Evolutionary conservation across 441 rosid genomes (phyloP), one percentile per base, ranked within the genome.

Genomic region (Breynia disticha): DNA sequence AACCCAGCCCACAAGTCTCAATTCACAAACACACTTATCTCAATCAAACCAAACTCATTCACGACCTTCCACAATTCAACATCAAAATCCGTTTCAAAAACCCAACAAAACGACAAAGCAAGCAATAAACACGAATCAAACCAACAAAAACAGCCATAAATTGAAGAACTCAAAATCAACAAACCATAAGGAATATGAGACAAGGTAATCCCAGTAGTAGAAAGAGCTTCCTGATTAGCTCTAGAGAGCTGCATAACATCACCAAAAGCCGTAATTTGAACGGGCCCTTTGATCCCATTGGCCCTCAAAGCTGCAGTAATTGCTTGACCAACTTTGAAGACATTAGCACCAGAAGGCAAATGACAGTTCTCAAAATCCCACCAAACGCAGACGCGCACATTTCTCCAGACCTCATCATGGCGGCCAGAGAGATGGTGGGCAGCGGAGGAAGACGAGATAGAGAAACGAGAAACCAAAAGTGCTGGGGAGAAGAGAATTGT

Each of bases 351-450:
- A 2, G 64, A 61, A 16, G 95, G 95, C 37, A 79, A 19, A 57
- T 53, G 12, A 60, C 97, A 89, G 59, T 84, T 89, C 87, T 89
- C 97, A 62, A 93, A 86, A 72, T 89, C 96, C 96, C 96, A 93
- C 97, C 99, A 89, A n/a, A 93, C 99, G 4, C 75, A 72, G 28
- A 93, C 90, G 71, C 74, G 70, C 32, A 93, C 79, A 22, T 55
- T 64, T 22, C 80, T 70, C 1, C 83, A 75, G 41, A 66, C 80
- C 37, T 81, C 86, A 4, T 82, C 84, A 8, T 43, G 60, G 13
- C 59, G 58, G 46, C 68, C 50, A 11, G 57, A 48, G 24, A 42
- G 62, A 14, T 63, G 62, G 18, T 52, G 55, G 42, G 53, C 45
- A 63, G 46, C 1, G 45, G 17, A 10, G 32, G n/a, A 28, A 28